A percentile compares a stretch with the other conserved stretches of the same genome.
Conservation (phyloP, 306 rosid genomes). For the Macrotyloma uniflorum region DNA sequence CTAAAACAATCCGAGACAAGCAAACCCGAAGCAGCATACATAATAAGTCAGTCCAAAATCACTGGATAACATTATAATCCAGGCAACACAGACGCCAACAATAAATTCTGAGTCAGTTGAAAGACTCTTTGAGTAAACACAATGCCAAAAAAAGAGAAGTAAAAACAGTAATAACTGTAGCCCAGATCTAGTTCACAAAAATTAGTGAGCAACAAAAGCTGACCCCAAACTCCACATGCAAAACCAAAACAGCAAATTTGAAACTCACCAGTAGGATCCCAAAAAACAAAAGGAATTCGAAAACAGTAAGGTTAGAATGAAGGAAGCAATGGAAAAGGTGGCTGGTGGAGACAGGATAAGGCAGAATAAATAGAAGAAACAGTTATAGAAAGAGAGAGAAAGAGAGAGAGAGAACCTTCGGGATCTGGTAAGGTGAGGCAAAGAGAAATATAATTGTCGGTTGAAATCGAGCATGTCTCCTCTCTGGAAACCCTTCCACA, state of each 20-base stretch:
- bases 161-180: slow-evolving; percentile 20
- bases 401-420: slow-evolving; percentile 46
- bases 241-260: slow-evolving; percentile 35
- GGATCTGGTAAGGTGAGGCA: slow-evolving; percentile 53
- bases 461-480: slow-evolving; percentile 67
- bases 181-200: not conserved
- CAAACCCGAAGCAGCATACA: slow-evolving; percentile 9
- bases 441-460: slow-evolving; percentile 48
- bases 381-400: not conserved
- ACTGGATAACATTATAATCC: not conserved
- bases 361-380: slow-evolving; percentile 4
- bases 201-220: slow-evolving; percentile 21
- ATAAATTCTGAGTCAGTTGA: slow-evolving; percentile 1
- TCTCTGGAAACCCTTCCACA: slow-evolving; percentile 39
- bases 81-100: not conserved
- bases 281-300: slow-evolving; percentile 1
- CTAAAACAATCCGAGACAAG: not conserved
- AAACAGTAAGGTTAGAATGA: slow-evolving; percentile 26
- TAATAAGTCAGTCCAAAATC: slow-evolving; percentile 12
- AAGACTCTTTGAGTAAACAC: slow-evolving; percentile 9
- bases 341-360: slow-evolving; percentile 17
- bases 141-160: not conserved
- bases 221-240: slow-evolving; percentile 67
- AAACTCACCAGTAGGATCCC: slow-evolving; percentile 42
- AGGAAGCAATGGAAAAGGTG: slow-evolving; percentile 30